Conservation (phyloP, 805 yeast genomes). For the Saccharomycopsis sp. region DNA sequence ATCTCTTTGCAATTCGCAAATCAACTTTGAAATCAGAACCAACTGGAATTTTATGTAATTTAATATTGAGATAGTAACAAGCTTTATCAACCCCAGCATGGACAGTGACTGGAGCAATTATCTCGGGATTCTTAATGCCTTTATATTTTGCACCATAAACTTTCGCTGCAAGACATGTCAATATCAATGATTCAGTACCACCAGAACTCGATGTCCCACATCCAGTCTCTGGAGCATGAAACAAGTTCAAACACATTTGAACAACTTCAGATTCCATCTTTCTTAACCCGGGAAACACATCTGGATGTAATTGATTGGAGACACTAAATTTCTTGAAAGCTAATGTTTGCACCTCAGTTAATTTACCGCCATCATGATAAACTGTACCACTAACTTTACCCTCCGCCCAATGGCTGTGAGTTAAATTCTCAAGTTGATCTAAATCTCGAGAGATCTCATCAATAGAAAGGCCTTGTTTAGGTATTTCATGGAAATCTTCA, state of each 20-base stretch:
- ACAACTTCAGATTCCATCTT: constrained; percentile 96
- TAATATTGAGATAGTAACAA: constrained; percentile 82
- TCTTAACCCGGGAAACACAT: constrained; percentile 91
- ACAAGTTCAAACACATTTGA: constrained; percentile 75
- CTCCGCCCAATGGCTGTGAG: constrained; percentile 72
- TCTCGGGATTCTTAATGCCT: constrained; percentile 71
- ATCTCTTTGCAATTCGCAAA: constrained; percentile 47
- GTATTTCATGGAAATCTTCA: constrained; percentile 44
- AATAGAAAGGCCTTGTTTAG: constrained; percentile 49
- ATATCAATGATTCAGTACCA: constrained; percentile 86
- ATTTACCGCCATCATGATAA: constrained; percentile 86
- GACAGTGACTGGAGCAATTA: constrained; percentile 80
- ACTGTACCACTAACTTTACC: constrained; percentile 95
- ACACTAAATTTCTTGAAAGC: constrained; percentile 76
- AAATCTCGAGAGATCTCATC: constrained; percentile 44
- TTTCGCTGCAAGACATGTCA: constrained; percentile 85
- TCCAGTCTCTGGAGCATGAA: constrained; percentile 67
- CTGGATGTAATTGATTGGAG: constrained; percentile 94
- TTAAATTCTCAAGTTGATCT: constrained; percentile 40
- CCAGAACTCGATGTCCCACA: constrained; percentile 88
- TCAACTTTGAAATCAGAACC: constrained; percentile 71
- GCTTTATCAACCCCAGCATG: constrained; percentile 97
- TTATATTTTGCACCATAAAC: constrained; percentile 54
- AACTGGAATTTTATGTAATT: constrained; percentile 69
- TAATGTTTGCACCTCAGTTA: constrained; percentile 63